Evolutionary conservation across 2,329 filamentous ascomycete genomes (phyloP).

Genomic region (Tolypocladium tropicale): DNA sequence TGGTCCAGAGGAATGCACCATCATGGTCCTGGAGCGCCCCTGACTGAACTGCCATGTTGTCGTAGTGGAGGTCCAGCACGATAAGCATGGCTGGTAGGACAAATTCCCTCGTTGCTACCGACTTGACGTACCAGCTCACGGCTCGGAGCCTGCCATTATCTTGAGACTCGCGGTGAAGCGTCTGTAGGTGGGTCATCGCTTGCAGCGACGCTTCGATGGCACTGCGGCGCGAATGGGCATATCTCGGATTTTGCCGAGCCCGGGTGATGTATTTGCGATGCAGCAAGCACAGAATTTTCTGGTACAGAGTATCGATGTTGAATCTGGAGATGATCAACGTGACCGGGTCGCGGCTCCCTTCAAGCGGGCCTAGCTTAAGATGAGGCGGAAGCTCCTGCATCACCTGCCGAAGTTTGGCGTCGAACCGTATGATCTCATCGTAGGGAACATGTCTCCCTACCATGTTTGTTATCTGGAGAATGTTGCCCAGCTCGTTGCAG

Average conservation of each 20-base stretch:
- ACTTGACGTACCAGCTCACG: slow-evolving; percentile 69
- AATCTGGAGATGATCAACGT: slow-evolving; percentile 79
- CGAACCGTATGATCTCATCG: slow-evolving; percentile 53
- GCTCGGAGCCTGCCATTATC: slow-evolving; percentile 60
- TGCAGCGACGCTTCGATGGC: slow-evolving; percentile 82
- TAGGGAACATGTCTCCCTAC: slow-evolving; percentile 47
- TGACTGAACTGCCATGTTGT: slow-evolving; percentile 36
- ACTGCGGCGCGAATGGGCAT: slow-evolving; percentile 70
- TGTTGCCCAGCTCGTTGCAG: slow-evolving; percentile 58
- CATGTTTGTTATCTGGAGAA: slow-evolving; percentile 54
- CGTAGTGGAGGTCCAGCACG: slow-evolving; percentile 70
- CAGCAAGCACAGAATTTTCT: slow-evolving; percentile 80
- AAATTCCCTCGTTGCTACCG: slow-evolving; percentile 76
- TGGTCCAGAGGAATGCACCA: slow-evolving; percentile 44
- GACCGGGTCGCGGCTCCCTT: slow-evolving; percentile 70
- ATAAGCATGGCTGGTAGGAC: slow-evolving; percentile 78
- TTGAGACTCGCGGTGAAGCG: slow-evolving; percentile 64
- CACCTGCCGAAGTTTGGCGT: slow-evolving; percentile 50
- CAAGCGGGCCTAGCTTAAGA: slow-evolving; percentile 63
- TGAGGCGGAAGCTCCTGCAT: slow-evolving; percentile 67
- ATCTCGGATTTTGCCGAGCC: slow-evolving; percentile 68
- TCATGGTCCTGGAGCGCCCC: slow-evolving; percentile 29
- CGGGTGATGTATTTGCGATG: slow-evolving; percentile 80
- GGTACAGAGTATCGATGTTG: slow-evolving; percentile 73
- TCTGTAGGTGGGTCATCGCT: slow-evolving; percentile 66